Base-by-base conservation (phyloP, 169 alveolate genomes). In the Eimeria necatrix region DNA sequence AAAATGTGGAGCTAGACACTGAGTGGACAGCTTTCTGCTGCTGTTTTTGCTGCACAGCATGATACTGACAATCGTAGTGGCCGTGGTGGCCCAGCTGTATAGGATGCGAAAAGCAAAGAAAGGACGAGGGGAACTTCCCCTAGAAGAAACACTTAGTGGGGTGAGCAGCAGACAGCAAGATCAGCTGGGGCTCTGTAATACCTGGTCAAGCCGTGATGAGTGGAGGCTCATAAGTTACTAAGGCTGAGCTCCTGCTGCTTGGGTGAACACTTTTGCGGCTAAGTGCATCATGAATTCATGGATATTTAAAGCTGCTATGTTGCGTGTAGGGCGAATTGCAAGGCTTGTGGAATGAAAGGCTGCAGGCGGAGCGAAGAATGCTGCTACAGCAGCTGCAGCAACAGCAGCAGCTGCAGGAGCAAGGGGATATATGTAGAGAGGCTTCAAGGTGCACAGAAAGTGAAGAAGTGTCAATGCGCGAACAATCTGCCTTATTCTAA, bases 81-180 rank as follows among this genome's bases (percentile, higher is more conserved):
- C 87, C 41, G 87, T 78, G 24, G 87, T 59, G 46, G 87, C 61
- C 14, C 87, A 78, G 61, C 64, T 78, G 68, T 78, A 78, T n/a
- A 46, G 87, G 16, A 46, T 61, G 49, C 32, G 41, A 48, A 78
- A 78, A 3, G 32, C 14, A 12, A 14, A 26, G 61, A 48, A 6
- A 49, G 24, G 20, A 73, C n/a, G n/a, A 73, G 52, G 20, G 20
- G 53, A 7, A 9, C 49, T 5, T 7, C 73, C 26, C 4, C 48
- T 12, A 59, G 49, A 9, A 26, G 84, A 73, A 6, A 51, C 84
- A 24, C 4, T 51, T 10, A 73, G 12, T 73, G 84, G 24, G 84
- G 84, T 73, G 0, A n/a, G 53, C 20, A 26, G n/a, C 20, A 26
- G 6, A 9, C n/a, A 59, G 16, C n/a, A 16, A 59, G 3, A 59